phyloP scores from a whole-genome alignment of 192 early-diverging fungal species.

The Nowakowskiella sp. region DNA sequence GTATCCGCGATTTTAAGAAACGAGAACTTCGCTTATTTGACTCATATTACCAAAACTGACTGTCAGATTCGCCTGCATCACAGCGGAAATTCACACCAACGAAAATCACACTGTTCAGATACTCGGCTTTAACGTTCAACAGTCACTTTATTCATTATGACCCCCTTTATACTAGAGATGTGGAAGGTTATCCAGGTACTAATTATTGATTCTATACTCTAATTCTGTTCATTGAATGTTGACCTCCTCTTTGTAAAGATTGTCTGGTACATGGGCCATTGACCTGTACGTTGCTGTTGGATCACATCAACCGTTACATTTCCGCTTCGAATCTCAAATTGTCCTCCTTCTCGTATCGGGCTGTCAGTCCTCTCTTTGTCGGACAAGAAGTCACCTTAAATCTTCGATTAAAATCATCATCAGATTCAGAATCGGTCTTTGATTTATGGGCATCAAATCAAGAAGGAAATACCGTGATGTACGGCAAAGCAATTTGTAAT shows the following conservation, averaged over 20 bases:
- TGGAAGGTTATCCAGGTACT: constrained; percentile 60
- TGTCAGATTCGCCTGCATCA: constrained; percentile 55
- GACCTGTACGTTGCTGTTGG: constrained; percentile 64
- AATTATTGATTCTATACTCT: not conserved
- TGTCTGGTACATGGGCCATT: constrained; percentile 76
- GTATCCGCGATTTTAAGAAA: constrained; percentile 1
- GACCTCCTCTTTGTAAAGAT: constrained; percentile 11
- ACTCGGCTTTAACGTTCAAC: constrained; percentile 87
- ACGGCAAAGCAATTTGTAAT: too few species aligned
- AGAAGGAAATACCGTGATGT: too few species aligned
- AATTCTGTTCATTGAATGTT: not conserved
- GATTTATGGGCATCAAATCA: too few species aligned
- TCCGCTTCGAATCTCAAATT: constrained; percentile 26
- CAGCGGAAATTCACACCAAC: constrained; percentile 46
- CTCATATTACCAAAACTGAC: not conserved
- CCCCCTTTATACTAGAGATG: constrained; percentile 51
- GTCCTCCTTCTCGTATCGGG: constrained; percentile 61
- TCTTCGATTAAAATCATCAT: too few species aligned
- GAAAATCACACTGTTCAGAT: constrained; percentile 70
- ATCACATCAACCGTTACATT: constrained; percentile 50
- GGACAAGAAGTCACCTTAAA: constrained; percentile 48
- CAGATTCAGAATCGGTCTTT: too few species aligned
- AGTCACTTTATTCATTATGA: constrained; percentile 87
- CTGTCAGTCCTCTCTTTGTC: constrained; percentile 59
- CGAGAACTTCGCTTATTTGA: not conserved